Percentiles rank a stretch among this genome's conserved stretches.
These are phyloP conservation scores for Kodamaea jinghongensis DNA, from an alignment of 805 yeast species.

Conservation along the genomic window DNA sequence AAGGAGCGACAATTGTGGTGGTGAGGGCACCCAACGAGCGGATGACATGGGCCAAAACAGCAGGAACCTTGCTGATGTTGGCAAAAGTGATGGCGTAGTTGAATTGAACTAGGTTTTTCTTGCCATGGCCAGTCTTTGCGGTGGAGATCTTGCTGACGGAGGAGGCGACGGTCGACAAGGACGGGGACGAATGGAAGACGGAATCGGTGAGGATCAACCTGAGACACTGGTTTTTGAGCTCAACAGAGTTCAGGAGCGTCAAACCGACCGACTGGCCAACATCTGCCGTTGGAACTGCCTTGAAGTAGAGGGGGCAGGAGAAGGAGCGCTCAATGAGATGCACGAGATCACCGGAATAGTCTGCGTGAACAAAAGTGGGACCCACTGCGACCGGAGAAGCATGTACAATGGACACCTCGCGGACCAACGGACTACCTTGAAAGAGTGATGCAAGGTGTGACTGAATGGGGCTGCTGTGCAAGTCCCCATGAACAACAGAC, in stretches of 20 bases:
- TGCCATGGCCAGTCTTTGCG: constrained; percentile 21
- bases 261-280: constrained; percentile 1
- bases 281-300: neutral
- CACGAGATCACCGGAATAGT: too few species aligned
- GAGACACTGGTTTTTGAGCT: constrained; percentile 7
- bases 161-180: constrained; percentile 9
- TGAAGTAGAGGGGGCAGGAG: constrained; percentile 2
- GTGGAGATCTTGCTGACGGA: constrained; percentile 11
- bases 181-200: constrained; percentile 11
- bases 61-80: constrained; percentile 4
- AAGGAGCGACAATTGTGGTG: too few species aligned
- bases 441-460: too few species aligned
- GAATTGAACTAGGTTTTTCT: constrained; percentile 14
- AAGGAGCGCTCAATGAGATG: too few species aligned
- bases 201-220: constrained; percentile 6
- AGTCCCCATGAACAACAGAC: too few species aligned
- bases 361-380: too few species aligned
- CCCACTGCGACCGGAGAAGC: too few species aligned
- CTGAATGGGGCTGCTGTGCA: too few species aligned
- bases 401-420: too few species aligned
- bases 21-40: neutral
- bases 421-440: too few species aligned
- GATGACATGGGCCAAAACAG: constrained; percentile 7
- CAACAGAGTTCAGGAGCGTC: too few species aligned
- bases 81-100: constrained; percentile 10